These are phyloP conservation scores for Yarrowia sp. DNA, from an alignment of 805 yeast species.

Conservation along the genomic window DNA sequence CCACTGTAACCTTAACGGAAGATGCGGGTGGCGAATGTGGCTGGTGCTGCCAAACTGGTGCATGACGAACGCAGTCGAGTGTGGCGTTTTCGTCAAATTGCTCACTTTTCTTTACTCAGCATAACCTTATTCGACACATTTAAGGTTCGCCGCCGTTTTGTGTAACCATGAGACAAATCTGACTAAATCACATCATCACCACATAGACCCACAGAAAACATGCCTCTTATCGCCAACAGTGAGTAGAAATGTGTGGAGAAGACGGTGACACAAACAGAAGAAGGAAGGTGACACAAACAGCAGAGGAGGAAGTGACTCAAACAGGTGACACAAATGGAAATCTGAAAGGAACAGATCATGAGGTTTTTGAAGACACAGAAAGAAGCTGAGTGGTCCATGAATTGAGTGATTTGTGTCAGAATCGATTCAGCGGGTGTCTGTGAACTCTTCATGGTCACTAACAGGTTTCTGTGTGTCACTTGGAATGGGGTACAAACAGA, in stretches of 20 bases:
- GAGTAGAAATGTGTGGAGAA: neutral
- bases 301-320: neutral
- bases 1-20: neutral
- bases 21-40: slow-evolving; percentile 9
- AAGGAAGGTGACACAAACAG: neutral
- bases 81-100: slow-evolving; percentile 13
- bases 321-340: too few species aligned
- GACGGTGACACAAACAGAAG: neutral
- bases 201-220: neutral
- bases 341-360: too few species aligned
- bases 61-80: neutral
- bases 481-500: too few species aligned
- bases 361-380: too few species aligned
- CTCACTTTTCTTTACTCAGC: slow-evolving; percentile 24
- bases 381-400: too few species aligned
- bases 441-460: too few species aligned
- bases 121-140: neutral
- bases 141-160: slow-evolving; percentile 20
- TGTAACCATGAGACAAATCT: slow-evolving; percentile 5
- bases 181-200: slow-evolving; percentile 15
- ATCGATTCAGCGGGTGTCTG: too few species aligned
- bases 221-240: slow-evolving; percentile 36
- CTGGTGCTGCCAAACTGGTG: slow-evolving; percentile 16
- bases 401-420: too few species aligned
- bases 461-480: too few species aligned